A percentile compares a stretch with the other conserved stretches of the same genome.
Evolutionary conservation across 352 stramenopile species (phyloP).

Genomic region (Phytopythium cucurbitacearum): DNA sequence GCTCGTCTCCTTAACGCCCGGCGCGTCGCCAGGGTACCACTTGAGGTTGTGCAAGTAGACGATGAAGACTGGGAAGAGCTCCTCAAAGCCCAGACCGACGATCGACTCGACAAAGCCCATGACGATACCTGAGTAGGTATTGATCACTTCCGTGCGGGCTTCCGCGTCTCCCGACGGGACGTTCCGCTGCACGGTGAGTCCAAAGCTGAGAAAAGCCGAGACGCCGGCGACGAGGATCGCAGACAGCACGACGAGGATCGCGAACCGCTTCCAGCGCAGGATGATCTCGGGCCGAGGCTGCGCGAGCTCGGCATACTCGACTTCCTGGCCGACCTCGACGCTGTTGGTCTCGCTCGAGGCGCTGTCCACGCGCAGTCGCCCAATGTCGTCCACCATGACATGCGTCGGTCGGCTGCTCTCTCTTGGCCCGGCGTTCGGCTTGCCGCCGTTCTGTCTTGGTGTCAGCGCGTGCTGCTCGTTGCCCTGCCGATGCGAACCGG

Average conservation of each 20-base stretch:
- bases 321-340: slow-evolving; percentile 5
- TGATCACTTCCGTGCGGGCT: slow-evolving; percentile 24
- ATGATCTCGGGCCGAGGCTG: slow-evolving; percentile 56
- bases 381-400: slow-evolving; percentile 20
- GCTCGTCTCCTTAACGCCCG: slow-evolving; percentile 33
- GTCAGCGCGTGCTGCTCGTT: neutral
- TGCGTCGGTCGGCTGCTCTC: slow-evolving; percentile 11
- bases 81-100: slow-evolving; percentile 36
- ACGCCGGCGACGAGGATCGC: slow-evolving; percentile 35
- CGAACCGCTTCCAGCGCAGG: slow-evolving; percentile 54
- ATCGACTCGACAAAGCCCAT: slow-evolving; percentile 60
- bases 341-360: slow-evolving; percentile 12
- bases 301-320: slow-evolving; percentile 25
- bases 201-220: slow-evolving; percentile 25
- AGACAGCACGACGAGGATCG: slow-evolving; percentile 36
- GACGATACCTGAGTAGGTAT: slow-evolving; percentile 54
- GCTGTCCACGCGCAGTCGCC: slow-evolving; percentile 19
- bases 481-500: neutral
- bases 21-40: slow-evolving; percentile 47
- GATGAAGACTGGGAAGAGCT: slow-evolving; percentile 55
- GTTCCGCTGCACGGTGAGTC: slow-evolving; percentile 28
- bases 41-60: slow-evolving; percentile 62
- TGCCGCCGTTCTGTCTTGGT: too few relatives aligned
- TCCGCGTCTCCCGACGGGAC: slow-evolving; percentile 22
- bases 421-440: neutral